phyloP scores from a whole-genome alignment of 148 eudicot species.

The Rhododendron henanense region DNA sequence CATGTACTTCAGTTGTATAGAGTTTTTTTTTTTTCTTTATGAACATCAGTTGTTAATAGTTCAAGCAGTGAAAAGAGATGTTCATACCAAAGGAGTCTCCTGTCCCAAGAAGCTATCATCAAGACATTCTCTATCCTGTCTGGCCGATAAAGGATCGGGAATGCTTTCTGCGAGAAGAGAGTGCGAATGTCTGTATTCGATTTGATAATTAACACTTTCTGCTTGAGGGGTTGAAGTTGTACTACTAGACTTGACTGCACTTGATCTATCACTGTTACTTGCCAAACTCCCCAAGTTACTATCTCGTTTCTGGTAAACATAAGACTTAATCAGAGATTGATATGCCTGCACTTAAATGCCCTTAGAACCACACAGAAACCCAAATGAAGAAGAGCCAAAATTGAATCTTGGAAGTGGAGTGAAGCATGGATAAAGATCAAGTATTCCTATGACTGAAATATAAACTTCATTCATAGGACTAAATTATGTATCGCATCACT shows the following conservation, averaged over 20 bases:
- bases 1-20: neutral
- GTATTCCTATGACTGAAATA: neutral
- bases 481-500: neutral
- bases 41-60: neutral
- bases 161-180: conserved; percentile 61
- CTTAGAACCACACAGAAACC: neutral
- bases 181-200: conserved; percentile 66
- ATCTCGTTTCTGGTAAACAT: conserved; percentile 68
- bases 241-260: conserved; percentile 75
- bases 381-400: neutral
- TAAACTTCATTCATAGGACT: neutral
- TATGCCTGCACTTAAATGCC: neutral
- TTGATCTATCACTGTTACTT: conserved; percentile 86
- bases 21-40: neutral
- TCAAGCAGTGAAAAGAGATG: neutral
- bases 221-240: conserved; percentile 95
- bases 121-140: conserved; percentile 50
- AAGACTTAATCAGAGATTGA: neutral
- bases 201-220: conserved; percentile 55
- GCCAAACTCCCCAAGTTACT: conserved; percentile 59
- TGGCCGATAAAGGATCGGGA: conserved; percentile 49
- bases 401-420: neutral
- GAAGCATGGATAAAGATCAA: neutral
- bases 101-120: conserved; percentile 60
- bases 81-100: conserved; percentile 84